Conservation (phyloP, 225 moss, liverwort and hornwort genomes). For the Rhytidiadelphus loreus region DNA sequence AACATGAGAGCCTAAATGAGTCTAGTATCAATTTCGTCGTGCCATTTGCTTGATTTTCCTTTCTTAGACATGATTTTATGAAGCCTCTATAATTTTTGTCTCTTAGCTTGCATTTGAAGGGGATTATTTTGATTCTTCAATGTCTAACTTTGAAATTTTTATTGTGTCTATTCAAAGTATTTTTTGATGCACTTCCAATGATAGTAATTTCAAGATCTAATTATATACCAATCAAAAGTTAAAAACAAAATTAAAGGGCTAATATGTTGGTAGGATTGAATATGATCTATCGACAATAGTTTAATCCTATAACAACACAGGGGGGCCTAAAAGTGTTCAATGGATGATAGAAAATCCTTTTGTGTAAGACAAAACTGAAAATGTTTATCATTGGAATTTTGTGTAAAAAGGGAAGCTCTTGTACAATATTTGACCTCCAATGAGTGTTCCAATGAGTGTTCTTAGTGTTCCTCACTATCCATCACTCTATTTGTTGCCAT, state of each 20-base stretch:
- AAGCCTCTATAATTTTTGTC: too few species aligned
- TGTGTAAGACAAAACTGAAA: too few species aligned
- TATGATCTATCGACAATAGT: not conserved
- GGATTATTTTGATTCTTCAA: not conserved
- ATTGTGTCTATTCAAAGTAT: not conserved
- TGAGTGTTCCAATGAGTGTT: too few species aligned
- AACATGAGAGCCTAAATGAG: too few species aligned
- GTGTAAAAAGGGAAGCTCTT: too few species aligned
- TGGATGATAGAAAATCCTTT: too few species aligned
- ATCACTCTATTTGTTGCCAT: too few species aligned
- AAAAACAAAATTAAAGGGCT: not conserved
- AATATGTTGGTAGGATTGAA: not conserved
- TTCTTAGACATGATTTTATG: rapidly evolving
- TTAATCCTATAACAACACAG: not conserved
- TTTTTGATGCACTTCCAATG: not conserved
- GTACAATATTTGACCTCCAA: too few species aligned
- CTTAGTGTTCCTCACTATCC: too few species aligned
- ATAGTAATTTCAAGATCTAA: not conserved
- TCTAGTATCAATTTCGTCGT: not conserved
- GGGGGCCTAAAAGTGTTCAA: too few species aligned
- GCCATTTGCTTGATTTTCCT: not conserved
- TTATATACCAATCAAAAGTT: not conserved
- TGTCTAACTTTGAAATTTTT: not conserved
- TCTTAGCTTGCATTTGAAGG: not conserved
- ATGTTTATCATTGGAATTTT: too few species aligned